A percentile compares a stretch with the other conserved stretches of the same genome.
Conservation (phyloP, 2,329 filamentous ascomycete species). For the Coniochaeta ligniaria region DNA sequence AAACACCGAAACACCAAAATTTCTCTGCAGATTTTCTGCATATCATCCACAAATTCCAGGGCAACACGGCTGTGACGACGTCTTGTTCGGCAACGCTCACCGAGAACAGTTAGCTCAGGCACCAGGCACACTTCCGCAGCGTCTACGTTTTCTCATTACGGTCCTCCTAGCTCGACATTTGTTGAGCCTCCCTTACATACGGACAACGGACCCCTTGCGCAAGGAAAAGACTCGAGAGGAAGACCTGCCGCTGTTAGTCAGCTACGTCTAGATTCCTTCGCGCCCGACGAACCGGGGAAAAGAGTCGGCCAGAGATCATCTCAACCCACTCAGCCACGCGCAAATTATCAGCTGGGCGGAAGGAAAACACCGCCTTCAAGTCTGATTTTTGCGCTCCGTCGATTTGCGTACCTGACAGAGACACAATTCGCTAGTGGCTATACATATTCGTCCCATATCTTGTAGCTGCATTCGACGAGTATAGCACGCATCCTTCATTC, state of each 20-base stretch:
- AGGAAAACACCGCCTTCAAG: not conserved
- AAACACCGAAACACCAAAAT: constrained; percentile 8
- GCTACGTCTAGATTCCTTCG: constrained; percentile 12
- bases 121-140: not conserved
- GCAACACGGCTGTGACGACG: not conserved
- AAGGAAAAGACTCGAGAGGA: not conserved
- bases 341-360: not conserved
- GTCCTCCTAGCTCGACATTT: not conserved
- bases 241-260: constrained; percentile 10
- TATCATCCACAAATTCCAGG: not conserved
- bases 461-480: not conserved
- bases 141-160: too few relatives aligned
- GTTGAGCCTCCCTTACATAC: not conserved
- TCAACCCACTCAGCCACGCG: not conserved
- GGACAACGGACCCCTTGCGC: not conserved
- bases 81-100: not conserved
- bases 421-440: not conserved
- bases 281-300: constrained; percentile 7
- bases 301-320: constrained; percentile 1
- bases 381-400: not conserved
- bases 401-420: not conserved
- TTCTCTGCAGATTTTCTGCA: constrained; percentile 3
- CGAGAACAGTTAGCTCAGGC: not conserved
- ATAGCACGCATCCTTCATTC: not conserved
- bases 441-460: not conserved